Evolutionary conservation across 148 eudicot genomes (phyloP), one percentile per base, ranked within the genome.

Genomic region (Cornus controversa): DNA sequence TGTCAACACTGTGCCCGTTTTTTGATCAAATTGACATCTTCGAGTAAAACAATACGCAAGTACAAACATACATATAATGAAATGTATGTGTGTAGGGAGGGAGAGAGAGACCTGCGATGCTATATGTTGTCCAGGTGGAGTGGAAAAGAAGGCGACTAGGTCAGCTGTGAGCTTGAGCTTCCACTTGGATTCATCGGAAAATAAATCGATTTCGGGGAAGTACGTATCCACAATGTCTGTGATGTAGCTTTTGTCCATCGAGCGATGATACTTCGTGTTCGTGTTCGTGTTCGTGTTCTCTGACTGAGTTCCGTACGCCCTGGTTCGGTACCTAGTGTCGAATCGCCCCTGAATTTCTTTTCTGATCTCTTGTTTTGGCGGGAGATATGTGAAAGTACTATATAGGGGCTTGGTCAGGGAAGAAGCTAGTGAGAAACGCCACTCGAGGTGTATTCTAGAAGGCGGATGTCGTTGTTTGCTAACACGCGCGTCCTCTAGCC

Each of bases 81-180:
- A 11, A 54, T 16, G 22, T 54, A 54, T 16, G 22, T 9, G 9
- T 18, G 22, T 60, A 18, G 4, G n/a, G 16, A 64, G 66, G 75
- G 71, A 60, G 58, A 31, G 60, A 67, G 29, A 57, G 54, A 93
- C 97, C 96, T 93, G 94, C 69, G 88, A 77, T 67, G 89, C 78
- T 70, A 95, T 27, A 65, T 74, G 53, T 70, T 84, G 79, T 26
- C 86, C 97, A 3, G 82, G 82, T 13, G 89, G 87, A 77, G 92
- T 77, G 8, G 90, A 90, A 76, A 95, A 95, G 89, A 93, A 91
- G 78, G 77, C 80, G 54, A 75, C 79, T 16, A 95, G 94, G 25
- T 85, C 80, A 23, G 90, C 82, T 34, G 88, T 81, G 82, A 95
- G 93, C 26, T 76, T 76, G 67, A 79, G 72, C 67, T 79, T 80